Percentiles rank a stretch among this genome's conserved stretches.
Evolutionary conservation across 176 grass and related monocot genomes (phyloP).

Genomic region (Oryza nivara): DNA sequence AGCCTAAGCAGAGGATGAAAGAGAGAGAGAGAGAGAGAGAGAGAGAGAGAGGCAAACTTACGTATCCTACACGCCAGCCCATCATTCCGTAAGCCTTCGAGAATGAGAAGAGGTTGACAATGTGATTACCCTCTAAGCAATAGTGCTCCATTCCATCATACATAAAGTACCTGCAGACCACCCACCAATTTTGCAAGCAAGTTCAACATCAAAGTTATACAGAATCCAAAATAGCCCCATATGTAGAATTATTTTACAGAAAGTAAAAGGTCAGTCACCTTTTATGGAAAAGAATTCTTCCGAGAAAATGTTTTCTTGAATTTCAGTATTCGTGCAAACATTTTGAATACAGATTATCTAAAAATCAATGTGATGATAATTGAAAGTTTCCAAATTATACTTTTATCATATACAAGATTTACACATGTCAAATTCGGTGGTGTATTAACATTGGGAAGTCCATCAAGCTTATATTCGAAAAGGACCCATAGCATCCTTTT

Average conservation of each 20-base stretch:
- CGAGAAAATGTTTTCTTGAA: not conserved
- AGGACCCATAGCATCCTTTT: no score
- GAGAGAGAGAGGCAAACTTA: slow-evolving; percentile 49
- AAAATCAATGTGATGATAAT: no score
- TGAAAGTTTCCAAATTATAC: no score
- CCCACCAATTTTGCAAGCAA: slow-evolving; percentile 18
- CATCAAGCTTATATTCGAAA: no score
- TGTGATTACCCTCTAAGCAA: slow-evolving; percentile 89
- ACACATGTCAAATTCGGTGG: no score
- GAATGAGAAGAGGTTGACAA: slow-evolving; percentile 96
- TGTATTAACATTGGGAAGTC: no score
- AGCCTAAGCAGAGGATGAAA: slow-evolving; percentile 20
- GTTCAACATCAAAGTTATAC: slow-evolving; percentile 23
- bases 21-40: not conserved
- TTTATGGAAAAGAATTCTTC: not conserved
- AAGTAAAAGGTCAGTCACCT: slow-evolving; percentile 6
- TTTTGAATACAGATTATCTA: no score
- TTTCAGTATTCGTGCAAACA: no score
- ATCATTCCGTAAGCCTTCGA: slow-evolving; percentile 99
- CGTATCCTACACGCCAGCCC: slow-evolving; percentile 99
- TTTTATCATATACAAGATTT: no score
- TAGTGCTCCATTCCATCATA: slow-evolving; percentile 93
- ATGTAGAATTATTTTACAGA: not conserved
- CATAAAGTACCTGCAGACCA: slow-evolving; percentile 88
- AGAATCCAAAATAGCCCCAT: not conserved